Conservation (phyloP, 2,329 filamentous ascomycete genomes). For the Talaromyces sp. region DNA sequence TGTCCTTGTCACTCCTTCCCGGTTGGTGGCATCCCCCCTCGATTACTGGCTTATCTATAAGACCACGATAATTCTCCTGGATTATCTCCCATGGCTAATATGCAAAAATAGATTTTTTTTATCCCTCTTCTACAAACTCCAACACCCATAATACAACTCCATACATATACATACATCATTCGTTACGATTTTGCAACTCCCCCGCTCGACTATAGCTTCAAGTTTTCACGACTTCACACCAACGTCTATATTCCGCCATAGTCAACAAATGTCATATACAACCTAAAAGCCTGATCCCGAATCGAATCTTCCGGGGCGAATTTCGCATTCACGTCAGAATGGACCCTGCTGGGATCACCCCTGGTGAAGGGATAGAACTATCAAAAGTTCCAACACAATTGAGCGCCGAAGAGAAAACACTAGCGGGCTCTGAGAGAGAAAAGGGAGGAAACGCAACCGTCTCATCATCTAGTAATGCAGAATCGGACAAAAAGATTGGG, state of each 20-base stretch:
- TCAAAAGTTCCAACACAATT: background rate
- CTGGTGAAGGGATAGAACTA: background rate
- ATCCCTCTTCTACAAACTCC: background rate
- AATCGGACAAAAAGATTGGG: background rate
- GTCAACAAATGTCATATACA: background rate
- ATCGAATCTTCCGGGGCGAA: background rate
- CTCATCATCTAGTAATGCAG: background rate
- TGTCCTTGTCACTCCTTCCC: background rate
- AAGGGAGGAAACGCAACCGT: background rate
- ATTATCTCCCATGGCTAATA: background rate
- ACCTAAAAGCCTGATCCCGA: background rate
- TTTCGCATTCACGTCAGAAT: background rate
- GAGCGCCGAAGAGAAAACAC: slow-evolving; percentile 2
- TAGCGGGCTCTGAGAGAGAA: background rate
- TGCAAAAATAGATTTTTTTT: background rate
- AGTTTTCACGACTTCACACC: background rate
- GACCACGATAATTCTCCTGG: background rate
- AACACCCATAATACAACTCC: background rate
- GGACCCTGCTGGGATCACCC: background rate
- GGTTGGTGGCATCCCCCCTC: background rate
- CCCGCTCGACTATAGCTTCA: background rate
- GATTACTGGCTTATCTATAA: background rate
- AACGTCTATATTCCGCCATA: background rate
- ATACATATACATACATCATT: background rate
- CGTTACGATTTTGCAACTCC: background rate